Conservation (phyloP, 345 rosid species). For the Brassica juncea region DNA sequence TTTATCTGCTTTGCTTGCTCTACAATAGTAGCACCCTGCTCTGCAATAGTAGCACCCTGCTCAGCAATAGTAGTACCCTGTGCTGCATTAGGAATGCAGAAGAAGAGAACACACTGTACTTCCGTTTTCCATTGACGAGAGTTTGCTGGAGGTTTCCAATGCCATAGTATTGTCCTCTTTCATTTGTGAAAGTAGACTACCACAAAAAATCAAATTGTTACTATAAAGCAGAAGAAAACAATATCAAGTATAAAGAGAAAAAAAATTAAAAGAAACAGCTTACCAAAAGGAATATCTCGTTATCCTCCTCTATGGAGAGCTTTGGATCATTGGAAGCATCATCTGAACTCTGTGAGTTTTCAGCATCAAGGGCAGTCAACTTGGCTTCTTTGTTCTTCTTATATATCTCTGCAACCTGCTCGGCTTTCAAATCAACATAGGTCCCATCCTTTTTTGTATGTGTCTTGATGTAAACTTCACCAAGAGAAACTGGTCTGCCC, state of each 20-base stretch:
- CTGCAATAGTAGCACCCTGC: background rate
- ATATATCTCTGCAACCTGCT: too few relatives aligned
- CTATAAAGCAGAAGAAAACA: background rate
- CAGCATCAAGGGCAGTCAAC: too few relatives aligned
- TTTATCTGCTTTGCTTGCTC: background rate
- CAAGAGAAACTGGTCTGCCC: too few relatives aligned
- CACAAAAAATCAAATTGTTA: background rate
- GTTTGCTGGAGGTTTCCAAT: background rate
- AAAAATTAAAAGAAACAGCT: background rate
- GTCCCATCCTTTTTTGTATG: too few relatives aligned
- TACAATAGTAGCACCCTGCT: background rate
- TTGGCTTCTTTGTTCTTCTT: too few relatives aligned
- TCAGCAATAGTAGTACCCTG: background rate
- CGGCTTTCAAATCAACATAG: too few relatives aligned
- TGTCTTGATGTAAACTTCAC: too few relatives aligned
- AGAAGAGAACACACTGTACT: background rate
- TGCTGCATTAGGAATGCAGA: background rate
- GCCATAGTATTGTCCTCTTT: background rate
- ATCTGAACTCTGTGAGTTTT: too few relatives aligned
- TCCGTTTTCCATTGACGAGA: background rate
- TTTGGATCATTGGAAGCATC: too few relatives aligned
- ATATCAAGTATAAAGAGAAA: background rate
- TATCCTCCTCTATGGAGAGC: background rate
- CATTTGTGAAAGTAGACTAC: background rate
- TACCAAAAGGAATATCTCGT: background rate